Conservation (phyloP, 2,329 filamentous ascomycete genomes). For the Microascus cirrosus region DNA sequence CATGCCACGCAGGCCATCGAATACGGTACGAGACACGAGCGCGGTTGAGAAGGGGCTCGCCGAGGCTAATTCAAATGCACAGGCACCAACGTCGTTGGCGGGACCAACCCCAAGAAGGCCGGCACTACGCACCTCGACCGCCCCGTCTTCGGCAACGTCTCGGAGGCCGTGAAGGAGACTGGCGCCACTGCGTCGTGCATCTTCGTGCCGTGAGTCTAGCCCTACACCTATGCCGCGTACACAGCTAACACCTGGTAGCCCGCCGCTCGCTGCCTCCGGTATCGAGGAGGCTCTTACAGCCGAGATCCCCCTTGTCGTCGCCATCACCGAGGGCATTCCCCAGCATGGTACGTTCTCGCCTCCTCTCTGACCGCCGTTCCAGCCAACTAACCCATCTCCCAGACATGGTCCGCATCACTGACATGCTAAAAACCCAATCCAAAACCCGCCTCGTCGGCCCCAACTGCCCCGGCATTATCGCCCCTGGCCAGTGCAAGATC, state of each 20-base stretch:
- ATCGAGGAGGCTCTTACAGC: constrained; percentile 94
- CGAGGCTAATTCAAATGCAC: constrained; percentile 10
- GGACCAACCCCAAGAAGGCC: constrained; percentile 98
- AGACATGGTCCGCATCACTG: constrained; percentile 99
- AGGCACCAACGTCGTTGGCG: constrained; percentile 96
- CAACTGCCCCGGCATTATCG: constrained; percentile 98
- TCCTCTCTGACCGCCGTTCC: constrained; percentile 1
- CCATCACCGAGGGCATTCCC: constrained; percentile 95
- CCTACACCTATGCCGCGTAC: neutral
- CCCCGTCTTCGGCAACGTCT: constrained; percentile 85
- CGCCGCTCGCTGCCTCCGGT: constrained; percentile 81
- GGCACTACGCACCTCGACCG: constrained; percentile 79
- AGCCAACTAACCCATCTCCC: constrained; percentile 6
- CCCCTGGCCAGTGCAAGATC: constrained; percentile 94
- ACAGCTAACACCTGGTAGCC: constrained; percentile 26
- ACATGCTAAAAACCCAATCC: constrained; percentile 92
- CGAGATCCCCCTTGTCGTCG: constrained; percentile 90
- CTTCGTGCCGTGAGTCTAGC: constrained; percentile 71
- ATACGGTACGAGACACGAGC: constrained; percentile 57
- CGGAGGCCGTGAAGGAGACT: constrained; percentile 79
- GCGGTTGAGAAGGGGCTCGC: neutral
- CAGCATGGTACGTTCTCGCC: constrained; percentile 63
- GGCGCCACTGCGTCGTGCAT: constrained; percentile 87
- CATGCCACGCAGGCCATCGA: constrained; percentile 96
- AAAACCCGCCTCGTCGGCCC: constrained; percentile 95